Conservation (phyloP, 2,329 filamentous ascomycete species). For the Beauveria caledonica region DNA sequence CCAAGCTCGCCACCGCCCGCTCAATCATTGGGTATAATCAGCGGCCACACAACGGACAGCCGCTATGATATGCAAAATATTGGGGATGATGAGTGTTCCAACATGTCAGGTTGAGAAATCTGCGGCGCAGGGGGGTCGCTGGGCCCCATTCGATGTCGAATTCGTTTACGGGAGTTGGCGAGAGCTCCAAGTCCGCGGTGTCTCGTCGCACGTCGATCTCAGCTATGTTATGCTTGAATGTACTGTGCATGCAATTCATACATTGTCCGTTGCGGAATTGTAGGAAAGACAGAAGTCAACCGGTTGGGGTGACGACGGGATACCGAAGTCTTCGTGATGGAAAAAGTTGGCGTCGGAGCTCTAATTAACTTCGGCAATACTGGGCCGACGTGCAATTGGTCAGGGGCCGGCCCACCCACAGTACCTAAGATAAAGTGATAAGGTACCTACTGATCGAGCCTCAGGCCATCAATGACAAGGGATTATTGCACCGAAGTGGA, state of each 20-base stretch:
- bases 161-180: background rate
- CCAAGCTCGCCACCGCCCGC: constrained; percentile 47
- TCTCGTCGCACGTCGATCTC: background rate
- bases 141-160: background rate
- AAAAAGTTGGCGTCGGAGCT: constrained; percentile 10
- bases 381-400: constrained; percentile 6
- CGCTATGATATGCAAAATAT: background rate
- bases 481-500: background rate
- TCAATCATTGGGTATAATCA: constrained; percentile 41
- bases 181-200: background rate
- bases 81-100: background rate
- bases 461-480: background rate
- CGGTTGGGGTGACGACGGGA: background rate
- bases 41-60: background rate
- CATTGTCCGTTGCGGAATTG: background rate
- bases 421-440: no score
- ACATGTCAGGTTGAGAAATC: background rate
- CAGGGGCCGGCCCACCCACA: background rate
- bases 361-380: constrained; percentile 7
- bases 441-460: background rate
- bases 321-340: background rate
- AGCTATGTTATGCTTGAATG: background rate
- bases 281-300: background rate
- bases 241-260: background rate
- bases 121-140: background rate